Evolutionary conservation across 805 yeast species (phyloP), one percentile per base, ranked within the genome.

Genomic region (Candida ipomoeae): DNA sequence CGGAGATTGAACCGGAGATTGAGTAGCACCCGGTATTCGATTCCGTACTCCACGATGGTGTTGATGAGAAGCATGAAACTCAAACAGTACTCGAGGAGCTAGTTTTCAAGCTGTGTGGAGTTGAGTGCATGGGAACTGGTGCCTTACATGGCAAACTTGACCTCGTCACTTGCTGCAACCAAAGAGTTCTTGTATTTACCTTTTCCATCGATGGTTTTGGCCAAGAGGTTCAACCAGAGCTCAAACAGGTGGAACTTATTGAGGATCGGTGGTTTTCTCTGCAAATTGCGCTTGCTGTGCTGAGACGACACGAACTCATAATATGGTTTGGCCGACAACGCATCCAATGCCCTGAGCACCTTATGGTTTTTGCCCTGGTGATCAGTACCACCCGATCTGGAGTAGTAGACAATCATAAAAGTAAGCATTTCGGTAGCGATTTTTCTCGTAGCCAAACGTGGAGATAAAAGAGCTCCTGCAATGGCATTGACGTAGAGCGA

Each of bases 91-190:
- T 90, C 96, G 52, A 79, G 69, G 23, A 89, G 69, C 49, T 83
- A 80, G 48, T 76, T 77, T 61, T 87, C 92, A 23, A 82, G 77
- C 45, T 76, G 75, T 1, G 54, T 34, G 6, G 49, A 31, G 32
- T 78, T 72, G 21, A 68, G 67, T 0, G 82, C 80, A 11, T 77
- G 65, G 14, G 59, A 48, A n/a, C 31, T 42, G 5, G 60, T 46
- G 36, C 57, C 59, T 37, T 54, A 44, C 48, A 52, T 42, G 26
- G 60, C 60, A 39, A 38, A 46, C 51, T 82, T 83, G 48, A 82
- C 77, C 57, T 92, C 97, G 8, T 85, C 94, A 51, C 89, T 84
- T 0, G 97, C 96, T 1, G 97, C 97, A 7, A 92, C 98, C 60
- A 85, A 67, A 0, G 97, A 88, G 10, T 97, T 96, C 78, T 87